Conservation (phyloP, 2,329 filamentous ascomycete species). For the Pseudogymnoascus sp. region DNA sequence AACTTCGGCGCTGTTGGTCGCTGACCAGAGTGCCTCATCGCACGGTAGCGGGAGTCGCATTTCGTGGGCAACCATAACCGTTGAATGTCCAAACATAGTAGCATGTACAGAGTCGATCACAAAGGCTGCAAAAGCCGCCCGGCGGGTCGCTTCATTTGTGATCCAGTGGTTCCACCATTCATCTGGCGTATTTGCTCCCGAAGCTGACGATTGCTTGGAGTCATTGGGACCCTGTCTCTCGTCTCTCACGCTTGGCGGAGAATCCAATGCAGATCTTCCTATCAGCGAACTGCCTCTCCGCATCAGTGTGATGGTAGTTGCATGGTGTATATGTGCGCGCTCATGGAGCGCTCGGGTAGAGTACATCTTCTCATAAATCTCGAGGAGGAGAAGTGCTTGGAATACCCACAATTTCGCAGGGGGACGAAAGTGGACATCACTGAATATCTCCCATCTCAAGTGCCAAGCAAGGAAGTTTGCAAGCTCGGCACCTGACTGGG, state of each 20-base stretch:
- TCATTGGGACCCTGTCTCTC: conserved; percentile 37
- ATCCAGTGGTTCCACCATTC: conserved; percentile 98
- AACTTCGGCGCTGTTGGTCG: conserved; percentile 80
- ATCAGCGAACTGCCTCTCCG: conserved; percentile 85
- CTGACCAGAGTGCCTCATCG: conserved; percentile 88
- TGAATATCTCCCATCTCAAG: conserved; percentile 92
- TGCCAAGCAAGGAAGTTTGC: conserved; percentile 90
- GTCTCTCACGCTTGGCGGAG: conserved; percentile 62
- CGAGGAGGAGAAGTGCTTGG: conserved; percentile 79
- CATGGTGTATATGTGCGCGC: conserved; percentile 91
- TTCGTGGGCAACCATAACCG: conserved; percentile 94
- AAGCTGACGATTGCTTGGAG: conserved; percentile 55
- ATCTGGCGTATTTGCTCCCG: conserved; percentile 64
- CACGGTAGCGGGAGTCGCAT: conserved; percentile 87
- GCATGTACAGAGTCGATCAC: conserved; percentile 93
- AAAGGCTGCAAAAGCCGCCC: conserved; percentile 89
- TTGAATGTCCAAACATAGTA: conserved; percentile 96
- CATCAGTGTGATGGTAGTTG: conserved; percentile 92
- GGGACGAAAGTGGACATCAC: conserved; percentile 80
- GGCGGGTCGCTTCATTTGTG: conserved; percentile 80
- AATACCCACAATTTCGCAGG: conserved; percentile 96
- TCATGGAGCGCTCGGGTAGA: conserved; percentile 88
- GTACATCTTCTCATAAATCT: conserved; percentile 97
- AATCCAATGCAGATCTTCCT: conserved; percentile 76
- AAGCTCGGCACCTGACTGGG: conserved; percentile 69